Conservation (phyloP, 768 basidiomycete species). For the Leccinum incarnatum region DNA sequence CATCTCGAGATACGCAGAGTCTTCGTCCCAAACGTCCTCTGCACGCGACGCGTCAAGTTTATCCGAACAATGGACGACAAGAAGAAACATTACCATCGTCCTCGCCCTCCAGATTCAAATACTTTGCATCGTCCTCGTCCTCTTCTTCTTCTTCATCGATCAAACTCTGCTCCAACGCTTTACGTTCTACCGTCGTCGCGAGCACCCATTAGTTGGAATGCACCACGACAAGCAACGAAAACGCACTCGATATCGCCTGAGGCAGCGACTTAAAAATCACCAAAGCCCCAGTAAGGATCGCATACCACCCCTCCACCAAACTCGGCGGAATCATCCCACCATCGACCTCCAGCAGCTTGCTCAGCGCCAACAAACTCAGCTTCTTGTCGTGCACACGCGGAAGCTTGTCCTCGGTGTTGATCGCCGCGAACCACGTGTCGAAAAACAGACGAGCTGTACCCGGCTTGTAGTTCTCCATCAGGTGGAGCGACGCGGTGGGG, state of each 20-base stretch:
- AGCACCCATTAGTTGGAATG: neutral
- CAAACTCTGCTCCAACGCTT: slow-evolving; percentile 55
- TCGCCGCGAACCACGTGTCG: slow-evolving; percentile 77
- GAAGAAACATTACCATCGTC: slow-evolving; percentile 44
- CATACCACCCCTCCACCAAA: slow-evolving; percentile 70
- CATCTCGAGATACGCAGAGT: slow-evolving; percentile 85
- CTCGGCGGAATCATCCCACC: slow-evolving; percentile 52
- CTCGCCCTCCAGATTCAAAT: slow-evolving; percentile 64
- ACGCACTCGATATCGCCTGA: slow-evolving; percentile 68
- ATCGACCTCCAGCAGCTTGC: slow-evolving; percentile 71
- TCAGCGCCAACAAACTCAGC: slow-evolving; percentile 72
- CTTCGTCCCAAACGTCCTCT: slow-evolving; percentile 91
- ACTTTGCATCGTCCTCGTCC: slow-evolving; percentile 46
- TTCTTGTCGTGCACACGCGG: slow-evolving; percentile 92
- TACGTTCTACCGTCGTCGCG: slow-evolving; percentile 45
- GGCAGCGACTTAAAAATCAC: slow-evolving; percentile 78
- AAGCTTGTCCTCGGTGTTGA: slow-evolving; percentile 55
- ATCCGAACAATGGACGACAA: neutral
- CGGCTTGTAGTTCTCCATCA: slow-evolving; percentile 62
- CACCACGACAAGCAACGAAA: neutral
- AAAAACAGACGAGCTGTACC: slow-evolving; percentile 77
- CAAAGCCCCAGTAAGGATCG: slow-evolving; percentile 67
- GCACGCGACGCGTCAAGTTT: neutral
- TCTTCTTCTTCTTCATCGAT: slow-evolving; percentile 45
- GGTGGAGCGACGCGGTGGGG: slow-evolving; percentile 67